These are phyloP conservation scores for Fragaria ananassa DNA, from an alignment of 306 rosid genomes.

Conservation along the genomic window DNA sequence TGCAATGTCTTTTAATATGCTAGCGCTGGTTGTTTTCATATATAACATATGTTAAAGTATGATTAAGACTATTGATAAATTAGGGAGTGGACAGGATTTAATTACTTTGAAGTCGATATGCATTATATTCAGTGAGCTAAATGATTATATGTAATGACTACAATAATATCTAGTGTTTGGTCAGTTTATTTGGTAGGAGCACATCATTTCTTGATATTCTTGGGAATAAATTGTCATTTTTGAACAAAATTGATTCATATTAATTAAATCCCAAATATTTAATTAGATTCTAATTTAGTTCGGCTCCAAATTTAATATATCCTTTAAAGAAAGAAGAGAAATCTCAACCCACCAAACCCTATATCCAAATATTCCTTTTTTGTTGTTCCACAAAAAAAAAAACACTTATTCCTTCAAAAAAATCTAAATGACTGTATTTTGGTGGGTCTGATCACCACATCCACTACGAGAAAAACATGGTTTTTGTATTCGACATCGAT, in stretches of 20 bases:
- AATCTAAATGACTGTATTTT: neutral
- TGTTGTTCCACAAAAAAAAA: too few species aligned
- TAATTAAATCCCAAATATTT: neutral
- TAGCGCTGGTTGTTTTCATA: too few species aligned
- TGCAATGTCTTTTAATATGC: too few species aligned
- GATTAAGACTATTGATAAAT: too few species aligned
- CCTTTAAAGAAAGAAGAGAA: neutral
- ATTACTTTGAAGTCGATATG: too few species aligned
- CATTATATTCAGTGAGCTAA: too few species aligned
- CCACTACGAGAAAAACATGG: neutral
- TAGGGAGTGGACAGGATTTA: too few species aligned
- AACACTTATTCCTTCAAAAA: too few species aligned
- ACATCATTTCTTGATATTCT: neutral
- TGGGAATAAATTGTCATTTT: neutral
- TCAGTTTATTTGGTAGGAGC: neutral
- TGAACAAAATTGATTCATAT: neutral
- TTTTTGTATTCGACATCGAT: neutral
- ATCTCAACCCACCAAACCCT: neutral
- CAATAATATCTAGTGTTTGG: neutral
- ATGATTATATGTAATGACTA: neutral
- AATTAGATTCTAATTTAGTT: neutral
- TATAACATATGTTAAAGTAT: too few species aligned
- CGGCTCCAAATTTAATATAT: neutral
- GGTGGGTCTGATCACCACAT: neutral
- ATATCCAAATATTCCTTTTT: neutral